Conservation (phyloP, 768 basidiomycete species). For the Nevesoporus exiguus region DNA sequence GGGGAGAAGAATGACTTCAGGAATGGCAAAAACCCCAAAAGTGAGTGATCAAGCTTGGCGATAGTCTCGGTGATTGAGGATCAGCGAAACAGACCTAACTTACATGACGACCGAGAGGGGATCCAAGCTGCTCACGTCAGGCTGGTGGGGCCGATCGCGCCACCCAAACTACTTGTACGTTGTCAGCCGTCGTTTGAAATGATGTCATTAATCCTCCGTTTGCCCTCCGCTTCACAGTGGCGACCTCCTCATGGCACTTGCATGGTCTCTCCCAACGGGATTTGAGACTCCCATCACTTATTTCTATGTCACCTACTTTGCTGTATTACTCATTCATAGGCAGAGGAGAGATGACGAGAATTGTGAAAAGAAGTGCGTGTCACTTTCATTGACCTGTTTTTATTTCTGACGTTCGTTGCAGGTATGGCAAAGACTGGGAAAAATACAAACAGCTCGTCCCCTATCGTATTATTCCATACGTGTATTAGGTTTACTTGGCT, state of each 20-base stretch:
- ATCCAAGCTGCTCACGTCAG: conserved; percentile 86
- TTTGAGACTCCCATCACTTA: conserved; percentile 93
- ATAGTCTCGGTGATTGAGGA: conserved; percentile 1
- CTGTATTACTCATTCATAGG: conserved; percentile 84
- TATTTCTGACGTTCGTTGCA: conserved; percentile 26
- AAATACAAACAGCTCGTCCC: conserved; percentile 85
- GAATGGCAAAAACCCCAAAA: conserved; percentile 91
- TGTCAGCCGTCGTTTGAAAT: background rate
- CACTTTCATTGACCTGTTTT: background rate
- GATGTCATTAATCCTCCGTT: background rate
- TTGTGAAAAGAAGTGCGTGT: conserved; percentile 78
- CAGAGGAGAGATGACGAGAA: conserved; percentile 89
- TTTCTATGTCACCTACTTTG: conserved; percentile 90
- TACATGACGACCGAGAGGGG: conserved; percentile 82
- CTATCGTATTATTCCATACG: conserved; percentile 80
- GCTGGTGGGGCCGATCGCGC: conserved; percentile 95
- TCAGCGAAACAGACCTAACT: conserved; percentile 52
- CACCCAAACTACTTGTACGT: conserved; percentile 90
- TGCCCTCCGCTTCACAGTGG: conserved; percentile 43
- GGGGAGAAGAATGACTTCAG: conserved; percentile 95
- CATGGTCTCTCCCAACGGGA: conserved; percentile 92
- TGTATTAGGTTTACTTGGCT: conserved; percentile 46
- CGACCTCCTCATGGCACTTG: conserved; percentile 84
- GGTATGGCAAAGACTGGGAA: conserved; percentile 93
- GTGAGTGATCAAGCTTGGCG: conserved; percentile 37